These are phyloP conservation scores for Trichoderma sp. DNA, from an alignment of 2,329 filamentous ascomycete genomes.

Conservation along the genomic window DNA sequence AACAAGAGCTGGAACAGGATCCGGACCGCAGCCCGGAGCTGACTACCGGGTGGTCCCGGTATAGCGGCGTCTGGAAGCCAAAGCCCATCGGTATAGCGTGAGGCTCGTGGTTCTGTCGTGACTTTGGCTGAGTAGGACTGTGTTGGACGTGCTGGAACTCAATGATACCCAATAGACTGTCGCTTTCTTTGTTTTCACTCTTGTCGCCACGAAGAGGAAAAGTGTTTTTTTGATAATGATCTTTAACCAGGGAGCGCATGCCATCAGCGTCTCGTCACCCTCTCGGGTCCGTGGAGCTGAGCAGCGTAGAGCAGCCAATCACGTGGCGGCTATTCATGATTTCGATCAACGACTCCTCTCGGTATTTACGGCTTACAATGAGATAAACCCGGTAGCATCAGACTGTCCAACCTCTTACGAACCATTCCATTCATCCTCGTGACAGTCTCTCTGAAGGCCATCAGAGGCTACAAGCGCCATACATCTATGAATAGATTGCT, in stretches of 20 bases:
- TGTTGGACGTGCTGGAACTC: background rate
- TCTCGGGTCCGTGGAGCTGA: conserved; percentile 6
- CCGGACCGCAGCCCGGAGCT: conserved; percentile 28
- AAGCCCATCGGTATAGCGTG: conserved; percentile 61
- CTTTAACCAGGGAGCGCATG: background rate
- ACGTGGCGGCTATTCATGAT: conserved; percentile 26
- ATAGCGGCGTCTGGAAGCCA: conserved; percentile 57
- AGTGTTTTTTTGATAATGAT: background rate
- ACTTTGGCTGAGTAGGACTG: background rate
- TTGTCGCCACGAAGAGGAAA: background rate
- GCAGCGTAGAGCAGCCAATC: conserved; percentile 19
- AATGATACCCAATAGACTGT: conserved; percentile 17
- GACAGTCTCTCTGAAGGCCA: background rate
- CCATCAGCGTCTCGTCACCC: conserved; percentile 27
- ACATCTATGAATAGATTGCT: conserved; percentile 26
- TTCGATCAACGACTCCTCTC: background rate
- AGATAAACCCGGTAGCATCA: background rate
- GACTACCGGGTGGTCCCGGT: conserved; percentile 50
- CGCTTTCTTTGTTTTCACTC: background rate
- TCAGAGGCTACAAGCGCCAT: background rate
- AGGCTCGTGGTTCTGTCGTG: conserved; percentile 25
- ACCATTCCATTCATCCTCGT: background rate
- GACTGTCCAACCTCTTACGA: background rate
- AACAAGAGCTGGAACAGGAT: background rate
- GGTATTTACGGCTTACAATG: conserved; percentile 10